Conservation (phyloP, 192 early-diverging fungal species). For the Gamsiella multidivaricata region DNA sequence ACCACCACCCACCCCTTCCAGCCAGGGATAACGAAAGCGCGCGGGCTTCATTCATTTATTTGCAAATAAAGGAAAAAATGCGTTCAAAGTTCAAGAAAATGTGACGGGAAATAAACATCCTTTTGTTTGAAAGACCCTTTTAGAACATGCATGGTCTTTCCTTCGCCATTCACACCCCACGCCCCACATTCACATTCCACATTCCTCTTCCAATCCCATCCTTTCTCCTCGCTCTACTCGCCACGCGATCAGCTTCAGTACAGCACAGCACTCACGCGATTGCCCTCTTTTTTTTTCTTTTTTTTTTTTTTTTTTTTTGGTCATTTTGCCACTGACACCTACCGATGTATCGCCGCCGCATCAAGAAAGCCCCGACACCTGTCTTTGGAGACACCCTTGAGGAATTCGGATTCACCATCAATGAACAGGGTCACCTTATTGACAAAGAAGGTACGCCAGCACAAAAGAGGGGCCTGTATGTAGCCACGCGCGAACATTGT, state of each 20-base stretch:
- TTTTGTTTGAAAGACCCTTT: no score
- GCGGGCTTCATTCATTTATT: no score
- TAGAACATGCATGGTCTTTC: no score
- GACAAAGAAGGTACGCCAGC: constrained; percentile 12
- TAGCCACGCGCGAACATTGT: neutral
- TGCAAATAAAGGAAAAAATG: no score
- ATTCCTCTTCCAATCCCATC: neutral
- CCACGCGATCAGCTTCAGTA: no score
- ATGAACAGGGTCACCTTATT: constrained; percentile 7
- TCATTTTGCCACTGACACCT: no score
- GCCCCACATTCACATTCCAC: neutral
- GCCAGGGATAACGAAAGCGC: no score
- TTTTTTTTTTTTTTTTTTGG: neutral
- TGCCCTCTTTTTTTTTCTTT: neutral
- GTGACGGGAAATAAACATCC: no score
- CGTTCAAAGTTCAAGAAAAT: no score
- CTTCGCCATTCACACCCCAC: neutral
- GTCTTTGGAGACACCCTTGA: constrained; percentile 27
- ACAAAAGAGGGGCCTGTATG: neutral
- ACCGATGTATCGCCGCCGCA: constrained; percentile 34
- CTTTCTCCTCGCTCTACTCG: neutral
- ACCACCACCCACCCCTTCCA: no score
- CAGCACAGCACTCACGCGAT: neutral
- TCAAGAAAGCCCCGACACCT: constrained; percentile 17
- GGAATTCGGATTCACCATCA: constrained; percentile 26